These are phyloP conservation scores for Penicillium occitanis DNA, from an alignment of 2,329 filamentous ascomycete genomes.

Conservation along the genomic window DNA sequence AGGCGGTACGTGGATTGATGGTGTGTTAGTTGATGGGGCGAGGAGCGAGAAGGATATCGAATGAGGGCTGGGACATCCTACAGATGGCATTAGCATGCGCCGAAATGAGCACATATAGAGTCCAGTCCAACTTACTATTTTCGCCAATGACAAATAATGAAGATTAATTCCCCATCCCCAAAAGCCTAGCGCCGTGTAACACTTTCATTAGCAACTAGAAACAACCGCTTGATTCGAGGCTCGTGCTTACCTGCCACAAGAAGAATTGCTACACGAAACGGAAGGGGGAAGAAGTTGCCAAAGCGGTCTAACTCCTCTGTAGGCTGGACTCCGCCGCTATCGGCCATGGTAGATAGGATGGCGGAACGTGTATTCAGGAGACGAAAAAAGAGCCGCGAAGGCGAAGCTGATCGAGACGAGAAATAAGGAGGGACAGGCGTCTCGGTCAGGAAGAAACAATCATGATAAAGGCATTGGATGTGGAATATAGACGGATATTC, in stretches of 20 bases:
- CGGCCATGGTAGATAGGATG: slow-evolving; percentile 13
- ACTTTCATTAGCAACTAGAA: slow-evolving; percentile 3
- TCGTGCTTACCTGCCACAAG: slow-evolving; percentile 70
- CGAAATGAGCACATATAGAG: neutral
- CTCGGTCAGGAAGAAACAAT: slow-evolving; percentile 7
- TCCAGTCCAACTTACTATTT: slow-evolving; percentile 60
- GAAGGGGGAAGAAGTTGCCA: slow-evolving; percentile 81
- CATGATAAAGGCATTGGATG: slow-evolving; percentile 2
- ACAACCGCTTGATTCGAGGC: neutral
- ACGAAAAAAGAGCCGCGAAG: neutral
- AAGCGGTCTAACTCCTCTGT: slow-evolving; percentile 68
- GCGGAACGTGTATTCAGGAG: neutral
- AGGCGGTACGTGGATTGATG: slow-evolving; percentile 84
- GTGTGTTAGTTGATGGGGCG: slow-evolving; percentile 68
- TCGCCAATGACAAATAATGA: slow-evolving; percentile 74
- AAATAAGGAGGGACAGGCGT: neutral
- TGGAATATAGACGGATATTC: neutral
- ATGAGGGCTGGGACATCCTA: slow-evolving; percentile 81
- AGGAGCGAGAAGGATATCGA: slow-evolving; percentile 75
- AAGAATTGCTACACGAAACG: slow-evolving; percentile 84
- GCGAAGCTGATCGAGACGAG: slow-evolving; percentile 6
- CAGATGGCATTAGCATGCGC: neutral
- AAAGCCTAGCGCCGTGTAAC: slow-evolving; percentile 59
- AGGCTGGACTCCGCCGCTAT: slow-evolving; percentile 8
- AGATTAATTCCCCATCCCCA: slow-evolving; percentile 96